These are phyloP conservation scores for Monosporascus ibericus DNA, from an alignment of 2,329 filamentous ascomycete genomes.

Conservation along the genomic window DNA sequence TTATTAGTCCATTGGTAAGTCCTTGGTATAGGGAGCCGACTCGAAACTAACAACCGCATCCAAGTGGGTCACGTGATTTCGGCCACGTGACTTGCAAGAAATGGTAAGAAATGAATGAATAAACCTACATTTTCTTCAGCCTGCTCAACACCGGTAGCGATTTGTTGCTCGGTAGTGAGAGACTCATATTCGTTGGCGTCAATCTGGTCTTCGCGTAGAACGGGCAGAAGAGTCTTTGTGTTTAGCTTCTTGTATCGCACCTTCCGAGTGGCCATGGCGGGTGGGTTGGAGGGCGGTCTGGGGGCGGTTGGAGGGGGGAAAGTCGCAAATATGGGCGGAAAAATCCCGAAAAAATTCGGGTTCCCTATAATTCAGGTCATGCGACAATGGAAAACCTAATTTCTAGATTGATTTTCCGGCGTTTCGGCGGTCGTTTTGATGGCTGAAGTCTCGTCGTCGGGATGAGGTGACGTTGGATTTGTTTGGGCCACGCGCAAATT, in stretches of 20 bases:
- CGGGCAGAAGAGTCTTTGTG: constrained; percentile 78
- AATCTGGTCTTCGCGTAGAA: constrained; percentile 87
- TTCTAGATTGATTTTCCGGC: constrained; percentile 48
- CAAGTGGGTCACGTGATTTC: constrained; percentile 46
- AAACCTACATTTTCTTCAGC: constrained; percentile 90
- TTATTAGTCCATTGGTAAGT: constrained; percentile 11
- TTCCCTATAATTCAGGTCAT: constrained; percentile 55
- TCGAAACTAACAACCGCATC: constrained; percentile 22
- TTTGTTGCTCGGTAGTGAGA: constrained; percentile 74
- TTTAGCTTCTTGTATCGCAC: constrained; percentile 87
- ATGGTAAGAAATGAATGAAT: constrained; percentile 24
- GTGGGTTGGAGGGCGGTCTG: constrained; percentile 22
- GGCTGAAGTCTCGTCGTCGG: constrained; percentile 31
- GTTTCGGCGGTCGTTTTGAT: constrained; percentile 51
- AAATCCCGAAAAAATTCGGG: constrained; percentile 59
- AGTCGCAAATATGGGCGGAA: constrained; percentile 42
- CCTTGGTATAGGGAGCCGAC: constrained; percentile 1
- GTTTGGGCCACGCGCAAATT: constrained; percentile 48
- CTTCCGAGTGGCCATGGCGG: constrained; percentile 59
- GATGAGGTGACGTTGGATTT: constrained; percentile 53
- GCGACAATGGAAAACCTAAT: constrained; percentile 43
- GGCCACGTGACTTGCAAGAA: constrained; percentile 17
- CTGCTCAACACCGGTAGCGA: constrained; percentile 95
- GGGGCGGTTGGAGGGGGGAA: constrained; percentile 26
- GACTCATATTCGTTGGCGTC: constrained; percentile 81